phyloP scores from a whole-genome alignment of 257 asterid species.

The Nicotiana knightiana region DNA sequence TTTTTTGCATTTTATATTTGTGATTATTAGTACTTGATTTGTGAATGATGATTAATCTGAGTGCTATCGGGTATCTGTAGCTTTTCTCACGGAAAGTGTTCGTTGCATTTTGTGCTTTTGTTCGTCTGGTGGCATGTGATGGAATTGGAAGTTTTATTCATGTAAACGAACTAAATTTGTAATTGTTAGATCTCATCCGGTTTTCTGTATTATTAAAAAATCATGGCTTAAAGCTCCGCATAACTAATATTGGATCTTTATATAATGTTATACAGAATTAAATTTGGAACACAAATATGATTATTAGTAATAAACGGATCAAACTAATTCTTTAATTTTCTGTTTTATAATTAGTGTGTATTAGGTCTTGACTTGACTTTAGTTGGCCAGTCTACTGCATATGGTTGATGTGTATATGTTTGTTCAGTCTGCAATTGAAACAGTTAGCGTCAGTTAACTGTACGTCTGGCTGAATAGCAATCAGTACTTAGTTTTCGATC shows the following conservation, averaged over 20 bases:
- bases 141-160: neutral
- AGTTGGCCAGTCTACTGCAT: neutral
- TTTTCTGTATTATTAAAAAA: neutral
- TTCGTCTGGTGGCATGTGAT: neutral
- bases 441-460: neutral
- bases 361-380: neutral
- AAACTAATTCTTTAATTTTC: neutral
- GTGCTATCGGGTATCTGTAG: neutral
- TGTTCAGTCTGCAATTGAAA: neutral
- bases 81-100: neutral
- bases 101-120: neutral
- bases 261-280: neutral
- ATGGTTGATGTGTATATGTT: neutral
- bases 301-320: neutral
- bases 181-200: neutral
- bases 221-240: neutral
- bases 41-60: neutral
- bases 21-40: neutral
- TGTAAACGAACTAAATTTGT: neutral
- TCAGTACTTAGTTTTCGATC: no score
- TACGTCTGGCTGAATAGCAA: neutral
- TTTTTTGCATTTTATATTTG: neutral
- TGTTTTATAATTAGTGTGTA: neutral
- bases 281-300: neutral
- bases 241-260: neutral